Conservation (phyloP, 352 stramenopile species). For the Phytopythium aichiense region DNA sequence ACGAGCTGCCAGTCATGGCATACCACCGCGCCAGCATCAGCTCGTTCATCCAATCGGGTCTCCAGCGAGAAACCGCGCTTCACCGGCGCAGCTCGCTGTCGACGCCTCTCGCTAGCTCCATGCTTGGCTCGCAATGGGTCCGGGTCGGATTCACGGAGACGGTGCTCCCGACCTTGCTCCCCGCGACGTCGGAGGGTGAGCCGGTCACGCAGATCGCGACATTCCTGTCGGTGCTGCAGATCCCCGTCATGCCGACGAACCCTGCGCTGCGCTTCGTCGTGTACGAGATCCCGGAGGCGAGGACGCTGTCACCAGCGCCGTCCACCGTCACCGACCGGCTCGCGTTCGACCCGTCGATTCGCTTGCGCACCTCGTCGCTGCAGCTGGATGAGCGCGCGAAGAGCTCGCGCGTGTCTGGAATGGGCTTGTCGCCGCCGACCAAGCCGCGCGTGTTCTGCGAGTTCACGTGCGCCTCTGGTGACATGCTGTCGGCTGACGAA, state of each 20-base stretch:
- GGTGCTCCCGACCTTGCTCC: constrained; percentile 57
- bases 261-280: constrained; percentile 76
- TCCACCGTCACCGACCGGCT: constrained; percentile 6
- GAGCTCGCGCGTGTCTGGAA: constrained; percentile 48
- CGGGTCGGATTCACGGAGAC: constrained; percentile 78
- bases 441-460: constrained; percentile 75
- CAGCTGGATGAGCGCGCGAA: constrained; percentile 55
- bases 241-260: constrained; percentile 59
- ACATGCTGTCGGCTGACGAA: constrained; percentile 52
- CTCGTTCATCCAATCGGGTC: constrained; percentile 62
- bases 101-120: constrained; percentile 26
- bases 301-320: constrained; percentile 14
- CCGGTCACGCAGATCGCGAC: constrained; percentile 51
- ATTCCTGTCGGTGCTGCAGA: constrained; percentile 78
- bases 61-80: constrained; percentile 64
- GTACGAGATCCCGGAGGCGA: constrained; percentile 70
- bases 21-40: constrained; percentile 69
- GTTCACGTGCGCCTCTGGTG: constrained; percentile 61
- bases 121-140: constrained; percentile 41
- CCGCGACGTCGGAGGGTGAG: constrained; percentile 17
- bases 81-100: constrained; percentile 48
- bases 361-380: constrained; percentile 37
- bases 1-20: constrained; percentile 36
- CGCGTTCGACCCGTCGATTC: constrained; percentile 15
- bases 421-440: constrained; percentile 50